A percentile compares a stretch with the other conserved stretches of the same genome.
These are phyloP conservation scores for Lipomyces spencermartinsiae DNA, from an alignment of 805 yeast species.

Conservation along the genomic window DNA sequence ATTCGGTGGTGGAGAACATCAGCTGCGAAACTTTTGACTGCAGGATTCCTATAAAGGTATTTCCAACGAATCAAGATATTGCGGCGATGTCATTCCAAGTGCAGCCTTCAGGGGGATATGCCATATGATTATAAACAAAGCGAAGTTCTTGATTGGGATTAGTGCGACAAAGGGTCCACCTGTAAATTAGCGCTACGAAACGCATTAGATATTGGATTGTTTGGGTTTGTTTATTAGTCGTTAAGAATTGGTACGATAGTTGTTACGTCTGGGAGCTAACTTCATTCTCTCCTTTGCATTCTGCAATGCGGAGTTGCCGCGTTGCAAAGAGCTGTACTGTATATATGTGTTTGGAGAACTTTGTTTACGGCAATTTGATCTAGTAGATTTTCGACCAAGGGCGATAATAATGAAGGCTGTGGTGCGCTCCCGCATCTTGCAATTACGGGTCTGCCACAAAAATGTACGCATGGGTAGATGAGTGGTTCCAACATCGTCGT, in stretches of 20 bases:
- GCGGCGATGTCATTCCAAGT: constrained; percentile 50
- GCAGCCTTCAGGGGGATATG: constrained; percentile 30
- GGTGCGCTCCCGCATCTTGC: neutral
- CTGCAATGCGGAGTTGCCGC: neutral
- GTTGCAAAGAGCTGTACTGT: neutral
- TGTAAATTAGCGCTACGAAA: constrained; percentile 1
- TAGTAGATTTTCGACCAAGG: neutral
- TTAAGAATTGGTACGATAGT: neutral
- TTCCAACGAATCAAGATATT: constrained; percentile 55
- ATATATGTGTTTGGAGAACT: neutral
- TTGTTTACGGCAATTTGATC: neutral
- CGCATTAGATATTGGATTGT: neutral
- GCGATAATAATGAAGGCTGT: neutral
- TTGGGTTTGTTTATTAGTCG: neutral
- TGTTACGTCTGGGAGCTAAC: neutral
- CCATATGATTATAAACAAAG: constrained; percentile 8
- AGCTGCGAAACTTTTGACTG: constrained; percentile 47
- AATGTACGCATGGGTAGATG: neutral
- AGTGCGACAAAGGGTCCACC: neutral
- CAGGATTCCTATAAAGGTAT: constrained; percentile 53
- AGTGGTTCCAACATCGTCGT: neutral
- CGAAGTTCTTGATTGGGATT: neutral
- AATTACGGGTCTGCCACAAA: neutral
- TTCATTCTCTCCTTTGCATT: neutral
- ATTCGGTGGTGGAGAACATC: constrained; percentile 33